These are phyloP conservation scores for Fusarium camptoceras DNA, from an alignment of 2,329 filamentous ascomycete species.

Conservation along the genomic window DNA sequence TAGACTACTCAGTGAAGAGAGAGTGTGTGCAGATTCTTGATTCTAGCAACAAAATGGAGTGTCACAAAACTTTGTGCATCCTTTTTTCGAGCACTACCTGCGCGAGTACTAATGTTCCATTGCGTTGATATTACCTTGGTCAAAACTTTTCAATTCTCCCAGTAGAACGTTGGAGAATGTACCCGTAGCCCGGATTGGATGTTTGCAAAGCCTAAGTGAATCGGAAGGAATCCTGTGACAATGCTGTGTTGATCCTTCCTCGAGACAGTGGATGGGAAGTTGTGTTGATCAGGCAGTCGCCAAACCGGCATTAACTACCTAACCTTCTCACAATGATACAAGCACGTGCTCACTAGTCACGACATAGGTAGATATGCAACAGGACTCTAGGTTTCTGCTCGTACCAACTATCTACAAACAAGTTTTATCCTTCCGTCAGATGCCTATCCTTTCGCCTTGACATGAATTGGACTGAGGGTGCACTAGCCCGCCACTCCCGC, in stretches of 20 bases:
- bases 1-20: too few relatives aligned
- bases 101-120: not conserved
- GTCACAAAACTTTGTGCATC: not conserved
- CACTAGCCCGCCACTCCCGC: conserved; percentile 53
- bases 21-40: not conserved
- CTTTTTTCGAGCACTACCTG: too few relatives aligned
- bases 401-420: not conserved
- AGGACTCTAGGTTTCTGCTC: not conserved
- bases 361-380: not conserved
- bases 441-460: not conserved
- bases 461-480: conserved; percentile 59
- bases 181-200: not conserved
- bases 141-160: not conserved
- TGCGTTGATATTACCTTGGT: not conserved
- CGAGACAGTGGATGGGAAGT: not conserved
- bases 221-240: not conserved
- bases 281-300: not conserved
- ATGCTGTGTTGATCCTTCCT: not conserved
- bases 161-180: not conserved
- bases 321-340: not conserved
- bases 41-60: not conserved
- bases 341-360: not conserved
- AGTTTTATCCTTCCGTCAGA: not conserved
- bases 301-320: not conserved
- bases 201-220: not conserved